Conservation (phyloP, 192 early-diverging fungal genomes). For the Helicostylum pulchrum region DNA sequence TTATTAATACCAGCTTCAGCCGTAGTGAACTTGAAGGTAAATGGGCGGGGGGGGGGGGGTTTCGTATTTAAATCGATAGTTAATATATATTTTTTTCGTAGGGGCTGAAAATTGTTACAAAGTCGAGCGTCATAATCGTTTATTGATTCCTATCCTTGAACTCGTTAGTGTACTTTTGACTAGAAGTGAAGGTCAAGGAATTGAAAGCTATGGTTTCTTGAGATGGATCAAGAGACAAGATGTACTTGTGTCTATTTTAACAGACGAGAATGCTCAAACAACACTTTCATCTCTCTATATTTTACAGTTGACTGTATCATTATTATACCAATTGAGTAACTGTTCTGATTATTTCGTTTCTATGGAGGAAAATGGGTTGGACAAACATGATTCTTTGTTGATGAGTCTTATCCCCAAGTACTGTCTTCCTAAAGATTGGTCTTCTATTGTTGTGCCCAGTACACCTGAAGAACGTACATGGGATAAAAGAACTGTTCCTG, state of each 20-base stretch:
- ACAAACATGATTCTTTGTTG: neutral
- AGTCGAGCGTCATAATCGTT: neutral
- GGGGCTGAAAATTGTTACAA: neutral
- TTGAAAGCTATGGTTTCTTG: neutral
- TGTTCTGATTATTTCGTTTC: constrained; percentile 23
- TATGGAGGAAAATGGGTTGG: neutral
- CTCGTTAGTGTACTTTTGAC: neutral
- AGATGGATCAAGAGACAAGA: constrained; percentile 32
- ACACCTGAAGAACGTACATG: constrained; percentile 9
- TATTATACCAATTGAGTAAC: constrained; percentile 45
- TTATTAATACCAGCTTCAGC: constrained; percentile 62
- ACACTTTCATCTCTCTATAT: constrained; percentile 45
- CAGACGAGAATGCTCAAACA: constrained; percentile 39
- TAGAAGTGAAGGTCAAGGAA: neutral
- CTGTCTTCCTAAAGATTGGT: neutral
- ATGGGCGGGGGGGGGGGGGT: no score
- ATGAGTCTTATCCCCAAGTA: constrained; percentile 5
- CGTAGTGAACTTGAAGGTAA: neutral
- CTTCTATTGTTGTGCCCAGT: neutral
- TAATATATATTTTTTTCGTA: neutral
- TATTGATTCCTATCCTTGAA: constrained; percentile 7
- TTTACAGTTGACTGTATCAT: constrained; percentile 47
- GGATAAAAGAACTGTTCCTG: constrained; percentile 6
- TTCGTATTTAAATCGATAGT: neutral
- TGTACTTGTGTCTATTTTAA: constrained; percentile 53